Conservation (phyloP, 2,329 filamentous ascomycete species). For the Fusarium temperatum region DNA sequence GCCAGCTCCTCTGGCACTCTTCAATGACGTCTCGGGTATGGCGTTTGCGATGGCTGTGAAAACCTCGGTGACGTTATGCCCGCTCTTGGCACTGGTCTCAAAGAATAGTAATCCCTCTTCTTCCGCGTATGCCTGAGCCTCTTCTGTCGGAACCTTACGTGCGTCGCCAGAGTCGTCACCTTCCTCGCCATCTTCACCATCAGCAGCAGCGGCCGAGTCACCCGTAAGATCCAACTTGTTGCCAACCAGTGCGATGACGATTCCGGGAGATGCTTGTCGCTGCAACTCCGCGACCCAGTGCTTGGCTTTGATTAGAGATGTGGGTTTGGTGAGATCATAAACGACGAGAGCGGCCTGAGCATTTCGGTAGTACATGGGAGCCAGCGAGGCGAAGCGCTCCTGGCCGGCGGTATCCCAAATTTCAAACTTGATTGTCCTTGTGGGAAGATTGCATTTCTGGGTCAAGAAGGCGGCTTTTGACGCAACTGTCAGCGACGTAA, state of each 20-base stretch:
- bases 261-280: slow-evolving; percentile 93
- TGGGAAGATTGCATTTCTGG: slow-evolving; percentile 97
- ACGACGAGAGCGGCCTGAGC: slow-evolving; percentile 97
- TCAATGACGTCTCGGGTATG: slow-evolving; percentile 95
- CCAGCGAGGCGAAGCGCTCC: slow-evolving; percentile 94
- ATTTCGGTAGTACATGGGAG: slow-evolving; percentile 99
- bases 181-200: slow-evolving; percentile 62
- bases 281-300: slow-evolving; percentile 99
- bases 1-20: slow-evolving; percentile 81
- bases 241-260: slow-evolving; percentile 95
- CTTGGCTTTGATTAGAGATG: slow-evolving; percentile 94
- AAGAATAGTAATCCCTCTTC: slow-evolving; percentile 96
- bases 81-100: slow-evolving; percentile 97
- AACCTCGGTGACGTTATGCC: slow-evolving; percentile 91
- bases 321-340: slow-evolving; percentile 97
- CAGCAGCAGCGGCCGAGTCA: slow-evolving; percentile 57
- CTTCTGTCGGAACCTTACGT: slow-evolving; percentile 87
- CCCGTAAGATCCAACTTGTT: slow-evolving; percentile 94
- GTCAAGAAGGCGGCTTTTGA: slow-evolving; percentile 89
- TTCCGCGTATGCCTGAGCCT: slow-evolving; percentile 92
- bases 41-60: slow-evolving; percentile 98
- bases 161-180: slow-evolving; percentile 75
- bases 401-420: slow-evolving; percentile 99
- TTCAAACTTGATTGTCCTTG: slow-evolving; percentile 89
- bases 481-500: slow-evolving; percentile 21